Percentiles rank a stretch among this genome's conserved stretches.
These are phyloP conservation scores for Coelastrella sp. DNA, from an alignment of 139 green algal genomes.

Conservation along the genomic window DNA sequence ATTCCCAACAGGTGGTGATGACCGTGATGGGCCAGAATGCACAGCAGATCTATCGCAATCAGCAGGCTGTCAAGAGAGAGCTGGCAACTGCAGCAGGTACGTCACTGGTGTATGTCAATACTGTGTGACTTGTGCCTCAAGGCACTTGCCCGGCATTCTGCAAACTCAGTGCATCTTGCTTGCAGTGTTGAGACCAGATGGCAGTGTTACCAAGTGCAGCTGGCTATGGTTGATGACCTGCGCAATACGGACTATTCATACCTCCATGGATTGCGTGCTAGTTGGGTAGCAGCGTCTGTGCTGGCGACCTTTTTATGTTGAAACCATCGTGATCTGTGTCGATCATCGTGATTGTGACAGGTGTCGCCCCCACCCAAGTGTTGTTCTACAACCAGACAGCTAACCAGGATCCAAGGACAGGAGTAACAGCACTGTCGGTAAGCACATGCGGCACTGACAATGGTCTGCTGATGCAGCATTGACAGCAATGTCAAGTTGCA, in stretches of 20 bases:
- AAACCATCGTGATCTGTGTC: no score
- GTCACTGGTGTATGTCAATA: no score
- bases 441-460: neutral
- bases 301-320: no score
- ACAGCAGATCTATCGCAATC: slow-evolving; percentile 9
- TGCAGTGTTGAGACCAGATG: no score
- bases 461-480: neutral
- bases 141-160: no score
- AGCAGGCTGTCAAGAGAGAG: neutral
- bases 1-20: neutral
- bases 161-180: no score
- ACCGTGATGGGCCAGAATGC: slow-evolving; percentile 18
- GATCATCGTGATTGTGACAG: neutral
- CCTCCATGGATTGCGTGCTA: no score
- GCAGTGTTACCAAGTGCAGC: no score
- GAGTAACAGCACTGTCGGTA: slow-evolving; percentile 30
- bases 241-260: no score
- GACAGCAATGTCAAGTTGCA: neutral
- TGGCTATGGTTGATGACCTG: no score
- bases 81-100: neutral
- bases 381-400: slow-evolving; percentile 46
- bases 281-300: no score
- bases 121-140: no score
- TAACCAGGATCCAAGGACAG: slow-evolving; percentile 24
- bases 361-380: neutral